These are phyloP conservation scores for Neopestalotiopsis rosae DNA, from an alignment of 2,329 filamentous ascomycete genomes.

Conservation along the genomic window DNA sequence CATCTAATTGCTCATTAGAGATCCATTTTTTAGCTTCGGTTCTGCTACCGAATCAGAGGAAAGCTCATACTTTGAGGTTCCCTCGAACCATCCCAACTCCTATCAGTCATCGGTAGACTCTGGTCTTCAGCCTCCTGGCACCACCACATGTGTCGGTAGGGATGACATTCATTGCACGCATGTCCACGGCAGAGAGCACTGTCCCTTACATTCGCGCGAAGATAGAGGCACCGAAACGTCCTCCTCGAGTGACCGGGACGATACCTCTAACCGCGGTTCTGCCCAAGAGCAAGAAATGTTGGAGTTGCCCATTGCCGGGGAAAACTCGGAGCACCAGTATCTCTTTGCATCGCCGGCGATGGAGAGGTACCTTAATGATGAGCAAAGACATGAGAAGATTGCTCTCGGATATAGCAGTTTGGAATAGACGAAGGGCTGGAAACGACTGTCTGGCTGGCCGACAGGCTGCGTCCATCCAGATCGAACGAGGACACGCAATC, in stretches of 20 bases:
- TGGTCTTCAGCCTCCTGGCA: background rate
- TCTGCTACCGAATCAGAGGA: background rate
- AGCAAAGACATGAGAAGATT: constrained; percentile 13
- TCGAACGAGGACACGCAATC: background rate
- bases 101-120: background rate
- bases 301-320: background rate
- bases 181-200: background rate
- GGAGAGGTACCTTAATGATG: constrained; percentile 14
- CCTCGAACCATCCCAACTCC: background rate
- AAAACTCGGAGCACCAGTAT: background rate
- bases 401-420: background rate
- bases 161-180: background rate
- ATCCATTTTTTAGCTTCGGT: background rate
- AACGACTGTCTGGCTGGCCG: background rate
- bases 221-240: no score
- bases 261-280: no score
- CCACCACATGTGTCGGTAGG: background rate
- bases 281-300: no score
- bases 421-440: no score
- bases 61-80: background rate
- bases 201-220: background rate
- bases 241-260: no score
- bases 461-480: background rate
- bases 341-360: constrained; percentile 9
- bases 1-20: background rate